A percentile compares a stretch with the other conserved stretches of the same genome.
Conservation (phyloP, 1,139 yeast genomes). For the Meyerozyma smithsonii region DNA sequence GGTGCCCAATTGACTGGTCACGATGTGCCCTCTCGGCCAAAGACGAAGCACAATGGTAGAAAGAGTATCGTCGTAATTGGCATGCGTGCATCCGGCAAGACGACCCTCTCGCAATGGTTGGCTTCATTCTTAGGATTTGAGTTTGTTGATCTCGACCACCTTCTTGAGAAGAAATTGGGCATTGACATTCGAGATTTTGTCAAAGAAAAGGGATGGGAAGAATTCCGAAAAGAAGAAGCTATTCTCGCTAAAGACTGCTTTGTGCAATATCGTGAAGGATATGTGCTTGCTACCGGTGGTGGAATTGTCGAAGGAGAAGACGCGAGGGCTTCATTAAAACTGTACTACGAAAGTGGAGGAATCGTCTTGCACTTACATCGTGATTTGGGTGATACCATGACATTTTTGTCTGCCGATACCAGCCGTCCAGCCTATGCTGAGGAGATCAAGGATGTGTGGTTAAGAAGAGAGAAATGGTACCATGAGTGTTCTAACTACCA, state of each 20-base stretch:
- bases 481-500: slow-evolving; percentile 72
- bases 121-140: slow-evolving; percentile 68
- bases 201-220: slow-evolving; percentile 76
- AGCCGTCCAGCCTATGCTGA: slow-evolving; percentile 82
- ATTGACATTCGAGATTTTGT: slow-evolving; percentile 64
- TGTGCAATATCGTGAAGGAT: slow-evolving; percentile 44
- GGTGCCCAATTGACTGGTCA: slow-evolving; percentile 65
- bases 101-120: slow-evolving; percentile 80
- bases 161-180: slow-evolving; percentile 54
- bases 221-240: slow-evolving; percentile 70
- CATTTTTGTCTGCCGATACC: slow-evolving; percentile 69
- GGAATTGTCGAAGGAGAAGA: slow-evolving; percentile 80
- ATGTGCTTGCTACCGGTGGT: slow-evolving; percentile 91
- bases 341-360: slow-evolving; percentile 55
- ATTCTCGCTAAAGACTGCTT: slow-evolving; percentile 52
- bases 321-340: slow-evolving; percentile 60
- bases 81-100: slow-evolving; percentile 98
- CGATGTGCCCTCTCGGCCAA: slow-evolving; percentile 31
- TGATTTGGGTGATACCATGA: slow-evolving; percentile 73
- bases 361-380: slow-evolving; percentile 89
- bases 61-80: slow-evolving; percentile 82
- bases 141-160: slow-evolving; percentile 72
- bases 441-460: slow-evolving; percentile 82
- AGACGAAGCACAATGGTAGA: slow-evolving; percentile 28
- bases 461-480: slow-evolving; percentile 76